Evolutionary conservation across 2,329 filamentous ascomycete genomes (phyloP).

Genomic region (Penicillium sp.): DNA sequence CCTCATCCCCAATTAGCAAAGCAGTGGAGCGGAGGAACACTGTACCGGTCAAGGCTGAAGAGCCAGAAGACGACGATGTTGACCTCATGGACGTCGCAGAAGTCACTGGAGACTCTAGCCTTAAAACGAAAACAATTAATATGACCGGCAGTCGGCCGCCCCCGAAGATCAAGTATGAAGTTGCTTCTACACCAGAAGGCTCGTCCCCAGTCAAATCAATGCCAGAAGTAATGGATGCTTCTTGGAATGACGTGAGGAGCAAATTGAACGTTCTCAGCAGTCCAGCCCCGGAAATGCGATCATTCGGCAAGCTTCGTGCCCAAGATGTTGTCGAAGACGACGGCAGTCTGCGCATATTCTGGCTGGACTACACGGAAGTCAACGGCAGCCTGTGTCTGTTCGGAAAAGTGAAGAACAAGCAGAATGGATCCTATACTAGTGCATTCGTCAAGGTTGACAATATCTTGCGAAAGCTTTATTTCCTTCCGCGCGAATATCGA

Average conservation of each 20-base stretch:
- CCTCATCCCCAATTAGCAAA: slow-evolving; percentile 77
- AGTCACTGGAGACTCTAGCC: slow-evolving; percentile 54
- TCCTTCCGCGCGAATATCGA: slow-evolving; percentile 67
- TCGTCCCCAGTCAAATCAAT: slow-evolving; percentile 64
- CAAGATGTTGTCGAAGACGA: slow-evolving; percentile 87
- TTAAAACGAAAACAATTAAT: slow-evolving; percentile 66
- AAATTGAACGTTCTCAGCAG: slow-evolving; percentile 78
- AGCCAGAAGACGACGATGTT: slow-evolving; percentile 67
- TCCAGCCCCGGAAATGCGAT: slow-evolving; percentile 52
- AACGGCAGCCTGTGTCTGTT: slow-evolving; percentile 88
- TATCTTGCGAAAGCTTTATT: slow-evolving; percentile 82
- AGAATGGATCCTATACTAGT: slow-evolving; percentile 68
- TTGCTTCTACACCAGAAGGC: slow-evolving; percentile 61
- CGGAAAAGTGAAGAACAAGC: slow-evolving; percentile 89
- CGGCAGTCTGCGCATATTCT: slow-evolving; percentile 87
- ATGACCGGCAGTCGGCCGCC: slow-evolving; percentile 69
- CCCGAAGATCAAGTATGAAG: slow-evolving; percentile 62
- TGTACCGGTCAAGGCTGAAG: slow-evolving; percentile 50
- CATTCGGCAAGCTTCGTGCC: slow-evolving; percentile 70
- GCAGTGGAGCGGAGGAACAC: slow-evolving; percentile 62
- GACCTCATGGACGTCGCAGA: slow-evolving; percentile 80
- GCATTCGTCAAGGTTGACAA: slow-evolving; percentile 96
- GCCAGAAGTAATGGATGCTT: slow-evolving; percentile 60
- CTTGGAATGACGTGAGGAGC: slow-evolving; percentile 80
- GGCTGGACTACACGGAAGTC: slow-evolving; percentile 90